Evolutionary conservation across 139 green algal genomes (phyloP), one percentile per base, ranked within the genome.

Genomic region (Nannochloris sp.): DNA sequence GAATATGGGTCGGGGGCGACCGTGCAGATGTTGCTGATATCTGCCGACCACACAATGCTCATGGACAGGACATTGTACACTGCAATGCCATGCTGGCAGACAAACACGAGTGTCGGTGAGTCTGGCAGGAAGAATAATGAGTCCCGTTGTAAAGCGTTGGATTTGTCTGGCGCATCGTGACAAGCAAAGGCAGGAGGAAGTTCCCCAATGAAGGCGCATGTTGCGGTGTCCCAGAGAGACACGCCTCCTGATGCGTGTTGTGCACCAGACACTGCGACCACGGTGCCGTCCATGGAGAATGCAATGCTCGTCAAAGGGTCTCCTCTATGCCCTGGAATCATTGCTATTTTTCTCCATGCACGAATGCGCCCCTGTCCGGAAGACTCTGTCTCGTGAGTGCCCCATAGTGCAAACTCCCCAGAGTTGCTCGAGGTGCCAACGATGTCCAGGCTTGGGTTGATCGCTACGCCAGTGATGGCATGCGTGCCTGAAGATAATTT

Each of bases 271-370:
- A 86, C 66, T 3, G 83, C 86, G n/a, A 92, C 62, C 54, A 93
- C 46, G 14, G 64, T 79, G 18, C 86, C 86, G 58, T 94, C 86
- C 10, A 43, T 31, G 60, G 75, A 87, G 78, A 91, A 91, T 23
- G 78, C 60, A 21, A 66, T 70, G 4, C 63, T 69, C 2, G 15
- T 49, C 44, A 92, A 57, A 8, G 78, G 58, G 9, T 78, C 51
- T 18, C 63, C 64, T 73, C 76, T 81, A 68, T 31, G 40, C 3
- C 19, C 50, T 34, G 21, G 8, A 29, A 51, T 64, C 21, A 56
- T 57, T 15, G 25, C 49, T 68, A 31, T 40, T 64, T 29, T 49
- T 57, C 1, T 31, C 51, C 23, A 37, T 59, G 19, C 15, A 31
- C n/a, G 43, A 56, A n/a, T 21, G 19, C 25, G 60, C 54, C 23